Evolutionary conservation across 345 rosid species (phyloP), one percentile per base, ranked within the genome.

Genomic region (Euphorbia lathyris): DNA sequence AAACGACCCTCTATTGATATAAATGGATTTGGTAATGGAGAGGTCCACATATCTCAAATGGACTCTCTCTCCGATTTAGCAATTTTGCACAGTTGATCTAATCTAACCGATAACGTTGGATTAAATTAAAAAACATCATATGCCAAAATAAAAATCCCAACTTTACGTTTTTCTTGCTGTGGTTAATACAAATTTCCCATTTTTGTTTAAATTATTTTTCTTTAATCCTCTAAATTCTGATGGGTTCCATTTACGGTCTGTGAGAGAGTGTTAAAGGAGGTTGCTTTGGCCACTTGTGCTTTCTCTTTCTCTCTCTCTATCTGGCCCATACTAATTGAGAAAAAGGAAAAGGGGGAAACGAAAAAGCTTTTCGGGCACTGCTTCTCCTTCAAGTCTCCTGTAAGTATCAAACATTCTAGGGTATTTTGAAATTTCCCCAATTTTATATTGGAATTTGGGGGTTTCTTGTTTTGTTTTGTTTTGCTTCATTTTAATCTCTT

Each of bases 301-400:
- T n/a, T n/a, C n/a, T n/a, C n/a, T n/a, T n/a, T n/a, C n/a, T n/a
- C n/a, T n/a, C n/a, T n/a, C n/a, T n/a, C n/a, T n/a, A n/a, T n/a
- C n/a, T n/a, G n/a, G n/a, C n/a, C n/a, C n/a, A n/a, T n/a, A n/a
- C n/a, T n/a, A n/a, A n/a, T n/a, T n/a, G n/a, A n/a, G n/a, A n/a
- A n/a, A n/a, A n/a, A n/a, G n/a, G n/a, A n/a, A n/a, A n/a, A n/a
- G n/a, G n/a, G n/a, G n/a, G n/a, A n/a, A n/a, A n/a, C n/a, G n/a
- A n/a, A n/a, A n/a, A 63, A 64, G 70, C 30, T 14, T 65, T 66
- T 62, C 48, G 19, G 19, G 20, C 68, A 58, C 57, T 27, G 56
- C 79, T 68, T 64, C 68, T 38, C 52, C 43, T 70, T 48, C 45
- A 60, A 65, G 77, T 34, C 47, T 34, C 34, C 55, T 63, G 82